Base-by-base conservation (phyloP, 176 grass and related monocot genomes). In the Pontederia crassipes region DNA sequence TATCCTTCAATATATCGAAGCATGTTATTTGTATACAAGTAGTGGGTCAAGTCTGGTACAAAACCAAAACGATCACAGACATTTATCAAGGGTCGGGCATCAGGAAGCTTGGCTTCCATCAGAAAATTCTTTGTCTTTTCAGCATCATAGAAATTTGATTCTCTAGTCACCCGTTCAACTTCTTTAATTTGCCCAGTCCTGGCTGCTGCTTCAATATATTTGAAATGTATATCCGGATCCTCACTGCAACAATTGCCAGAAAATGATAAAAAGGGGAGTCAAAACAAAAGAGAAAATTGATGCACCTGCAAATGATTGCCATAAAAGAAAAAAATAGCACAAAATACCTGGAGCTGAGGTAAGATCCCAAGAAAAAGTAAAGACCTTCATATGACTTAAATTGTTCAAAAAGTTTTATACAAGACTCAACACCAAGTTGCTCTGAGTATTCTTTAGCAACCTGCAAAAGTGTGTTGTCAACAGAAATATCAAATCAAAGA, bases 361-460 rank as follows among this genome's bases (percentile, higher is more conserved):
- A 96, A 24, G 87, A 84, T 57, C 92, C 92, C 81, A 96, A 80
- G 81, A 96, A 90, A 56, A 90, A 90, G 86, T 96, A 96, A 11
- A 90, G 81, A 60, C 91, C 91, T 78, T 96, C 91, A 9, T 88
- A 96, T 62, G 91, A 90, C 80, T 90, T 90, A 73, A 96, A 96
- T 77, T 96, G 86, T 63, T 96, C 91, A 76, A 96, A 96, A 20
- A 96, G 73, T 66, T 90, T 96, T 54, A 96, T 88, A 71, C 91
- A 96, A 57, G 72, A 71, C 8, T 90, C 78, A 12, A 85, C 81
- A 13, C 89, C 89, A 65, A 95, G 62, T 49, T 95, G 85, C 28
- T 95, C 85, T 26, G 73, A 79, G 58, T 95, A 95, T 74, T 95
- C 85, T 73, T 95, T 95, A 4, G 89, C 85, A 48, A 76, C 86